phyloP scores from a whole-genome alignment of 257 asterid genomes.

The Phtheirospermum japonicum region DNA sequence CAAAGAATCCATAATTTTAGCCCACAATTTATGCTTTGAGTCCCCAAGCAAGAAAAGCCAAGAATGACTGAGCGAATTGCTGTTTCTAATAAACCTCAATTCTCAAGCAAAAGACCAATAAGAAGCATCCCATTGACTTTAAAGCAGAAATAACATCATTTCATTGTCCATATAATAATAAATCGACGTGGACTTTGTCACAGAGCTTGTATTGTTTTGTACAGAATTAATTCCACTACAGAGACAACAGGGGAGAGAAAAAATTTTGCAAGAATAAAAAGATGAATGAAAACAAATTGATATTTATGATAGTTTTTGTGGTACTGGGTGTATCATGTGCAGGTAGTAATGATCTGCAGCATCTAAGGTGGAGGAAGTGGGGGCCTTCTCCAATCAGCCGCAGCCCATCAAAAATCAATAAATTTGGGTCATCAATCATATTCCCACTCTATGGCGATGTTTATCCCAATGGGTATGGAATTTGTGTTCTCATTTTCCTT shows the following conservation, averaged over 20 bases:
- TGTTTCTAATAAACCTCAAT: conserved; percentile 26
- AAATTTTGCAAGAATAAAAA: conserved; percentile 18
- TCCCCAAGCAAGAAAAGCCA: conserved; percentile 36
- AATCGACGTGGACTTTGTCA: conserved; percentile 21
- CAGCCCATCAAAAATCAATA: conserved; percentile 34
- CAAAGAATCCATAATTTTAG: conserved; percentile 28
- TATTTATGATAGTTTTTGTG: conserved; percentile 34
- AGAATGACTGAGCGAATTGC: conserved; percentile 27
- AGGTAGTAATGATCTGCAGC: conserved; percentile 39
- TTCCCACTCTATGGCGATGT: conserved; percentile 85
- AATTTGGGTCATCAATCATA: conserved; percentile 49
- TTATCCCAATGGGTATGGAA: conserved; percentile 81
- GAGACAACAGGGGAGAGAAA: neutral
- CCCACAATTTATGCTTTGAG: conserved; percentile 34
- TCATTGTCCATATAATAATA: conserved; percentile 13
- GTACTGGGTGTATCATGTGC: conserved; percentile 41
- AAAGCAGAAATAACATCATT: neutral
- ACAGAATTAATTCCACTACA: neutral
- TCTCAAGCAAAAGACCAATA: conserved; percentile 33
- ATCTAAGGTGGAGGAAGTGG: conserved; percentile 59
- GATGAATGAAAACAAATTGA: conserved; percentile 39
- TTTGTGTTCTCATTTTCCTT: too few species aligned
- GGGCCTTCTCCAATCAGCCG: conserved; percentile 35
- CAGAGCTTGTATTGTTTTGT: neutral
- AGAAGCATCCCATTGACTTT: conserved; percentile 28